Percentiles rank a stretch among this genome's conserved stretches.
These are phyloP conservation scores for Aspergillus biplanus DNA, from an alignment of 495 filamentous ascomycete species.

Conservation along the genomic window DNA sequence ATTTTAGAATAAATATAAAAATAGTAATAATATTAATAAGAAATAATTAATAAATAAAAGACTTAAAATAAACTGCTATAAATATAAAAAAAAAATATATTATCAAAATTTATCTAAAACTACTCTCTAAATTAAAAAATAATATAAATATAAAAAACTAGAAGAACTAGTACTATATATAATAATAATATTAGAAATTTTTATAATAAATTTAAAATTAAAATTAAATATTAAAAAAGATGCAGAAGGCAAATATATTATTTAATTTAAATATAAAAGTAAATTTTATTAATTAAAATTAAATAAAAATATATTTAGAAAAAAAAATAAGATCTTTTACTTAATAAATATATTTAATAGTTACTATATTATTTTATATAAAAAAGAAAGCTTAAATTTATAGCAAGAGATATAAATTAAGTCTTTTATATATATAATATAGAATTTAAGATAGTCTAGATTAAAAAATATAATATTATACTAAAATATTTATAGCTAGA, in stretches of 20 bases:
- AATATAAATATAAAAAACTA: neutral
- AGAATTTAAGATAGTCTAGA: neutral
- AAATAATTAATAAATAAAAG: neutral
- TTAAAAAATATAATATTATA: slow-evolving; percentile 1
- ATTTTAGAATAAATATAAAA: slow-evolving; percentile 3
- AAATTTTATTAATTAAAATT: slow-evolving; percentile 11
- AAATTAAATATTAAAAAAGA: slow-evolving; percentile 1
- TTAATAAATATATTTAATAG: slow-evolving; percentile 2
- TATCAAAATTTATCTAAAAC: neutral
- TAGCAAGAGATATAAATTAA: too few relatives aligned
- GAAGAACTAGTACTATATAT: slow-evolving; percentile 5
- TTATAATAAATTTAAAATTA: slow-evolving; percentile 14
- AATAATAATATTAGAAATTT: slow-evolving; percentile 9
- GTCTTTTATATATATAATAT: neutral
- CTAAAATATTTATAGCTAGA: slow-evolving; percentile 1
- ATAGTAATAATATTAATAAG: neutral
- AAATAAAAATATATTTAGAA: slow-evolving; percentile 12
- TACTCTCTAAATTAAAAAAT: too few relatives aligned
- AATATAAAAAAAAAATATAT: neutral
- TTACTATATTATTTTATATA: too few relatives aligned
- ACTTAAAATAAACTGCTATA: neutral
- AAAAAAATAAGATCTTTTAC: neutral
- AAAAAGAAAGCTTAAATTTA: too few relatives aligned
- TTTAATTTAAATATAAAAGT: neutral
- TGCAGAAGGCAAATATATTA: neutral